Evolutionary conservation across 2,329 filamentous ascomycete genomes (phyloP), one percentile per base, ranked within the genome.

Genomic region (Clonostachys byssicola): DNA sequence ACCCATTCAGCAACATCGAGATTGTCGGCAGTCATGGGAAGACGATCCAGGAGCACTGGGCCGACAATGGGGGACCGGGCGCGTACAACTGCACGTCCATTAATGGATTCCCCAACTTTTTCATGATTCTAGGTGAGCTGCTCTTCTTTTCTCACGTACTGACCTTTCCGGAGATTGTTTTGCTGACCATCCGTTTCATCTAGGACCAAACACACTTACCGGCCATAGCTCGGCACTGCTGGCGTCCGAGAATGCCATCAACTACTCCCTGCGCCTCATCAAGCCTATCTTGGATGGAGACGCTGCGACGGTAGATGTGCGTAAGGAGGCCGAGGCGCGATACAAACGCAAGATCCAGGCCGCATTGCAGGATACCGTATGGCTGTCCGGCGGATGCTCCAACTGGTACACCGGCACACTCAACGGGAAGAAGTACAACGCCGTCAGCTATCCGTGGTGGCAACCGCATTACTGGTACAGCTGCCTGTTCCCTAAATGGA

Each of bases 61-160:
- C 75, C 2, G 65, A 71, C 18, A 71, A 77, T 45, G 81, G 80
- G n/a, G 83, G 83, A 0, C 66, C 78, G 0, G 79, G 78, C 51
- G 83, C 81, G 1, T 87, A 87, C 57, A 74, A 80, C 47, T 76
- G 75, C 18, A 74, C 74, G 2, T 72, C 74, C 2, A 65, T 85
- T 60, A 77, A 77, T 52, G 76, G 75, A 0, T 85, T 84, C 55
- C 83, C 83, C 3, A 86, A 86, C 56, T 80, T 85, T 55, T 85
- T 86, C 63, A 69, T 84, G 48, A 62, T 85, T 0, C 74, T 83
- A 39, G 82, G 68, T 64, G 43, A 50, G 59, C 52, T 35, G n/a
- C 7, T 10, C 16, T 14, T 13, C 23, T 30, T 9, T 30, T 30
- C 9, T 9, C 23, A 10, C 10, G 23, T 2, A 10, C 8, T 30